A percentile compares a stretch with the other conserved stretches of the same genome.
phyloP scores from a whole-genome alignment of 441 rosid genomes.

The Corymbia citriodora region DNA sequence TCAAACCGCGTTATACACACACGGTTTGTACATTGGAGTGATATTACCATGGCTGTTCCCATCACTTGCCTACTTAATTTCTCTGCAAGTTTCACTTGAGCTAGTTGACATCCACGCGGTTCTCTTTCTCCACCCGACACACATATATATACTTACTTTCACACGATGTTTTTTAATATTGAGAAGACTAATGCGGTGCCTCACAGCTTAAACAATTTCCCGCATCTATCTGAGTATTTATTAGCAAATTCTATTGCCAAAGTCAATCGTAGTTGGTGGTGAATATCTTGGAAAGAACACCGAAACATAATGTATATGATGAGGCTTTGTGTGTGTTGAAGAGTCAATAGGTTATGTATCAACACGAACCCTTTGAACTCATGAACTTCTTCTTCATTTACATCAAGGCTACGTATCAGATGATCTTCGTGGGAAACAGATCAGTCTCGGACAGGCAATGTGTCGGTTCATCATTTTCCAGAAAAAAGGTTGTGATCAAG shows the following conservation, averaged over 20 bases:
- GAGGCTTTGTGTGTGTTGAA: background rate
- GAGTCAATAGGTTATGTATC: background rate
- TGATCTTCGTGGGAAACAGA: background rate
- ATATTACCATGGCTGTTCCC: background rate
- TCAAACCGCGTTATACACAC: background rate
- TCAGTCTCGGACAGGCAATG: background rate
- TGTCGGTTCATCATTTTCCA: background rate
- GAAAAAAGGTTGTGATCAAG: background rate
- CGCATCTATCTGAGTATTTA: background rate
- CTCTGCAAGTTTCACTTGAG: background rate
- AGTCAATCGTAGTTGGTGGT: background rate
- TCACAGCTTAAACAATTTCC: background rate
- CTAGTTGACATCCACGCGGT: background rate
- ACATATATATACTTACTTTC: background rate
- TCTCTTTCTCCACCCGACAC: background rate
- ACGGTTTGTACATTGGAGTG: background rate
- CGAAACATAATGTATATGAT: background rate
- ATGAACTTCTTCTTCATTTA: background rate
- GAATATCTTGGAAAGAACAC: background rate
- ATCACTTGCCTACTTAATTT: background rate
- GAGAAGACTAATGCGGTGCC: background rate
- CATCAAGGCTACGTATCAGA: background rate
- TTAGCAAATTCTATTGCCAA: background rate
- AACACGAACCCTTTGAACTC: background rate
- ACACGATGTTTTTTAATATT: background rate